Evolutionary conservation across 2,329 filamentous ascomycete genomes (phyloP).

Genomic region (Helotiales sp.): DNA sequence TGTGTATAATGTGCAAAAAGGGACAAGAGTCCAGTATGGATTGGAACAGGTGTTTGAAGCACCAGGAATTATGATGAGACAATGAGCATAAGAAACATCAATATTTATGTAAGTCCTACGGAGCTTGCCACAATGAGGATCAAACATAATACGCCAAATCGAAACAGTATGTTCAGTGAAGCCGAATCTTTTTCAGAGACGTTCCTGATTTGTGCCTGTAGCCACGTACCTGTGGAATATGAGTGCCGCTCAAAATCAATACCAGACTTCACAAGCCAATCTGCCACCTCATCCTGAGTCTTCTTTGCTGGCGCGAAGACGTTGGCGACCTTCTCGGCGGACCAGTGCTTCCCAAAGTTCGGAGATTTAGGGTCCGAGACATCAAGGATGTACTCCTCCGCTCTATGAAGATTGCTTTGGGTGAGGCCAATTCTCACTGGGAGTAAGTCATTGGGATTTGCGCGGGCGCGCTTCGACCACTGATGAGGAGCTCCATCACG

Average conservation of each 20-base stretch:
- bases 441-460: background rate
- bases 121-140: too few relatives aligned
- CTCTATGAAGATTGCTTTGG: slow-evolving; percentile 45
- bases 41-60: too few relatives aligned
- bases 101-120: too few relatives aligned
- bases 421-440: slow-evolving; percentile 40
- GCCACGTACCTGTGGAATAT: slow-evolving; percentile 42
- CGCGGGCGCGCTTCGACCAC: slow-evolving; percentile 4
- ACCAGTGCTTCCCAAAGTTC: slow-evolving; percentile 38
- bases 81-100: too few relatives aligned
- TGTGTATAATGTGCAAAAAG: too few relatives aligned
- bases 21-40: too few relatives aligned
- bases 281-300: slow-evolving; percentile 47
- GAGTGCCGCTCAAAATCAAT: slow-evolving; percentile 47
- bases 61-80: too few relatives aligned
- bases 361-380: slow-evolving; percentile 38
- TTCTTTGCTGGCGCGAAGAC: slow-evolving; percentile 45
- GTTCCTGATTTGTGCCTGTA: background rate
- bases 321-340: slow-evolving; percentile 37
- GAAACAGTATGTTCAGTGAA: background rate
- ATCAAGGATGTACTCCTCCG: slow-evolving; percentile 43
- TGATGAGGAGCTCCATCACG: background rate
- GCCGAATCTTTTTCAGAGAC: background rate
- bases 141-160: background rate
- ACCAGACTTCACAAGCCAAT: slow-evolving; percentile 53